Evolutionary conservation across 768 basidiomycete species (phyloP), one percentile per base, ranked within the genome.

Genomic region (Calocybe cyanea): DNA sequence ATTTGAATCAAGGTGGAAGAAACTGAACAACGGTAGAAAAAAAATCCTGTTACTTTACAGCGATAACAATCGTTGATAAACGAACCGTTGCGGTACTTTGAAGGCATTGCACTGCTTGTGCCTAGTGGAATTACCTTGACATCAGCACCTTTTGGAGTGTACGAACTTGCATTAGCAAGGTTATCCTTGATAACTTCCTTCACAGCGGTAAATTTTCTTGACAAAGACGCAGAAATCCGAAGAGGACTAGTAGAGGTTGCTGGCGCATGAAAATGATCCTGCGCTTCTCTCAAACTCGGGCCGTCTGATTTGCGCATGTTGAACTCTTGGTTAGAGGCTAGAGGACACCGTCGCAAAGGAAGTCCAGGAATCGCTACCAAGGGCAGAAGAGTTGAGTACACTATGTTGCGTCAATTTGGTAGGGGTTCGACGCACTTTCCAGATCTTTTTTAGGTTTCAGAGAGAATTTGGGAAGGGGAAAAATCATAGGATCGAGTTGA

Each of bases 71-170:
- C 25, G 11, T 11, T 11, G 25, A 13, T 28, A 30, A 24, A 54
- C 73, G 31, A 41, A 91, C 91, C 88, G 61, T 96, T 97, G 46
- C 95, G 78, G 55, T 91, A 91, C 61, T 84, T 89, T 31, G 76
- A 84, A 0, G 94, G 91, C 32, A 89, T 61, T 0, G 91, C 85
- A 57, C 92, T 94, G 2, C 89, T 88, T 0, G 95, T 97, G 2
- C 95, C 95, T 5, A 98, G 70, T 1, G 92, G 76, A 7, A 87
- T 76, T 35, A 97, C 68, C 7, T 63, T 65, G 7, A 97, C 76
- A 38, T 87, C 76, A 32, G 78, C 75, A 1, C 88, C 90, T n/a
- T 39, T 28, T 62, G 68, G 43, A 38, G 50, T 15, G 33, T 25
- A 17, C 24, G 52, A 21, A n/a, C 47, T 38, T 50, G 51, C 43